Evolutionary conservation across 306 rosid genomes (phyloP).

Genomic region (Cotoneaster glaucophyllus): DNA sequence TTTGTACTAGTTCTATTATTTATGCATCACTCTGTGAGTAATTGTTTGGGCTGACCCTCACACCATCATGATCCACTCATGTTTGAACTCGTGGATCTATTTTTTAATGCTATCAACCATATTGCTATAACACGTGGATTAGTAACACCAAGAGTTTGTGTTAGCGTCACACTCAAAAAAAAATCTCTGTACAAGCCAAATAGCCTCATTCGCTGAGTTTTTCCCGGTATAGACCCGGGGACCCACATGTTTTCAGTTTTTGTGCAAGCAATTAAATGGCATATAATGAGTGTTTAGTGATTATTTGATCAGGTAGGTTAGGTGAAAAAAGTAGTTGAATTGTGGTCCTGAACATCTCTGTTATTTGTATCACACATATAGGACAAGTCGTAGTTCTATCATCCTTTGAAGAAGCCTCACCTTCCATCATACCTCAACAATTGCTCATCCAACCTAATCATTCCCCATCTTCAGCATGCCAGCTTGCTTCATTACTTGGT

Average conservation of each 20-base stretch:
- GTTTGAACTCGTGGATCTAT: neutral
- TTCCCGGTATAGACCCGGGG: neutral
- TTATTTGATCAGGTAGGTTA: conserved; percentile 45
- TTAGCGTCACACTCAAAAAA: neutral
- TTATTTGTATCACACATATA: conserved; percentile 28
- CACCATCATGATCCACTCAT: neutral
- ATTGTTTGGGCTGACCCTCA: neutral
- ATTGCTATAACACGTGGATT: neutral
- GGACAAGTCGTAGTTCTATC: conserved; percentile 32
- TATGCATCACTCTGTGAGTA: neutral
- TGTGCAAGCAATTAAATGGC: conserved; percentile 27
- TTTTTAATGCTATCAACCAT: neutral
- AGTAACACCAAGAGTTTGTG: neutral
- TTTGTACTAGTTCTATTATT: neutral
- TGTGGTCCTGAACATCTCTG: conserved; percentile 39
- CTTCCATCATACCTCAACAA: conserved; percentile 25
- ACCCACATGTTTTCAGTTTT: conserved; percentile 10
- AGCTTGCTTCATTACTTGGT: conserved; percentile 31
- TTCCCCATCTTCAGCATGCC: conserved; percentile 40
- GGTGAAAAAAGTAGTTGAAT: conserved; percentile 41
- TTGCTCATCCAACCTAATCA: conserved; percentile 38
- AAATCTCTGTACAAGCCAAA: neutral
- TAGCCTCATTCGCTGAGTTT: neutral
- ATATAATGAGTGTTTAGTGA: conserved; percentile 23
- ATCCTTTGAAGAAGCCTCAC: conserved; percentile 11